These are phyloP conservation scores for Mycena olivaceomarginata DNA, from an alignment of 768 basidiomycete species.

Conservation along the genomic window DNA sequence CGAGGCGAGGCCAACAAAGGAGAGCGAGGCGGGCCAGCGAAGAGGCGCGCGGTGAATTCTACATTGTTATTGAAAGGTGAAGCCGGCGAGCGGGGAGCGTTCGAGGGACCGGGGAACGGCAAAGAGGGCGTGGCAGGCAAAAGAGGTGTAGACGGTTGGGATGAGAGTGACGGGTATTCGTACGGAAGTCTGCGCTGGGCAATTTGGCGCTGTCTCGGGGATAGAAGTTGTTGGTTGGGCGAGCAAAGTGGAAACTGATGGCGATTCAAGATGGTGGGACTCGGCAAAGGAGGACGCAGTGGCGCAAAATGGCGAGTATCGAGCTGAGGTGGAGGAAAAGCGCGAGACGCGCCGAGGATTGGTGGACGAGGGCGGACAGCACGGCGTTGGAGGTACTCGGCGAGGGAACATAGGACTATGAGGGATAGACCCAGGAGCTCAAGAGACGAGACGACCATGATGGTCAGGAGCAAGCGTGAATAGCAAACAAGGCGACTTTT, in stretches of 20 bases:
- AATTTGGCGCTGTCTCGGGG: slow-evolving; percentile 32
- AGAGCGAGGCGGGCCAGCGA: slow-evolving; percentile 17
- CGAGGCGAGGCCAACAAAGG: not conserved
- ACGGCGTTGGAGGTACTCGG: not conserved
- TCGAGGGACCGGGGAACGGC: not conserved
- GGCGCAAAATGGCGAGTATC: slow-evolving; percentile 9
- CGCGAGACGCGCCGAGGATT: slow-evolving; percentile 17
- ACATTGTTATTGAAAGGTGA: not conserved
- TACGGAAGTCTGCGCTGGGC: slow-evolving; percentile 28
- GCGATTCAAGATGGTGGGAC: slow-evolving; percentile 6
- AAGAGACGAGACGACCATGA: not conserved
- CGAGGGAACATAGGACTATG: not conserved
- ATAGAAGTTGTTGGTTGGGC: slow-evolving; percentile 34
- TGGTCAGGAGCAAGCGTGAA: not conserved
- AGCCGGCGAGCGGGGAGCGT: not conserved
- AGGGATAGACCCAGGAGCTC: not conserved
- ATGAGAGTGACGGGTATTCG: slow-evolving; percentile 14
- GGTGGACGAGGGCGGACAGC: slow-evolving; percentile 10
- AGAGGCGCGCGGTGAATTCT: slow-evolving; percentile 9
- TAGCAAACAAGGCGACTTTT: not conserved
- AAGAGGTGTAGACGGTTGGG: slow-evolving; percentile 16
- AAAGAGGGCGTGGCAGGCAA: slow-evolving; percentile 20
- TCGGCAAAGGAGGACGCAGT: not conserved
- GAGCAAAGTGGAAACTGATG: slow-evolving; percentile 14
- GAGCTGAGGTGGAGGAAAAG: slow-evolving; percentile 7